These are phyloP conservation scores for Odontarrhena argentea DNA, from an alignment of 345 rosid species.

Conservation along the genomic window DNA sequence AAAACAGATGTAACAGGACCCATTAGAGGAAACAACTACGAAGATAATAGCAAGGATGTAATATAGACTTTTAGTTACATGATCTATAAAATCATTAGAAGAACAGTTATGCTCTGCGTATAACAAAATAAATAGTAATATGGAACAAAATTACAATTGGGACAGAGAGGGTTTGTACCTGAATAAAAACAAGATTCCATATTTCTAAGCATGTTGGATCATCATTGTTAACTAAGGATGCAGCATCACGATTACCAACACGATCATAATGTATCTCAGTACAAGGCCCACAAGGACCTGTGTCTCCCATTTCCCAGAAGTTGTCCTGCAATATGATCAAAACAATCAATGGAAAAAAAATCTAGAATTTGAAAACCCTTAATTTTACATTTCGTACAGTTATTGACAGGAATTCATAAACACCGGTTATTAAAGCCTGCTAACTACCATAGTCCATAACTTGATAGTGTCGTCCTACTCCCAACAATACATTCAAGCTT, in stretches of 20 bases:
- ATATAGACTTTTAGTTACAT: conserved; percentile 1
- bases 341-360: conserved; percentile 1
- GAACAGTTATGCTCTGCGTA: not conserved
- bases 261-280: conserved; percentile 96
- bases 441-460: conserved; percentile 3
- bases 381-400: conserved; percentile 5
- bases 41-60: not conserved
- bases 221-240: conserved; percentile 80
- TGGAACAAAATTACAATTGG: conserved; percentile 13
- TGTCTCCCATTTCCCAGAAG: conserved; percentile 99
- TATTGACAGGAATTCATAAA: conserved; percentile 22
- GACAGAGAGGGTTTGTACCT: conserved; percentile 52
- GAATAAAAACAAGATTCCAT: conserved; percentile 98
- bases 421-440: not conserved
- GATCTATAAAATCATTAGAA: not conserved
- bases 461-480: not conserved
- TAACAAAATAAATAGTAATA: conserved; percentile 16
- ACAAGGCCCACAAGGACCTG: conserved; percentile 99
- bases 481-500: conserved; percentile 17
- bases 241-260: conserved; percentile 82
- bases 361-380: not conserved
- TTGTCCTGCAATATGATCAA: conserved; percentile 63
- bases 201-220: conserved; percentile 99
- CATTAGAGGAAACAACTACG: conserved; percentile 19
- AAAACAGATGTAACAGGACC: conserved; percentile 5